These are phyloP conservation scores for Escovopsis sp. DNA, from an alignment of 2,329 filamentous ascomycete species.

Conservation along the genomic window DNA sequence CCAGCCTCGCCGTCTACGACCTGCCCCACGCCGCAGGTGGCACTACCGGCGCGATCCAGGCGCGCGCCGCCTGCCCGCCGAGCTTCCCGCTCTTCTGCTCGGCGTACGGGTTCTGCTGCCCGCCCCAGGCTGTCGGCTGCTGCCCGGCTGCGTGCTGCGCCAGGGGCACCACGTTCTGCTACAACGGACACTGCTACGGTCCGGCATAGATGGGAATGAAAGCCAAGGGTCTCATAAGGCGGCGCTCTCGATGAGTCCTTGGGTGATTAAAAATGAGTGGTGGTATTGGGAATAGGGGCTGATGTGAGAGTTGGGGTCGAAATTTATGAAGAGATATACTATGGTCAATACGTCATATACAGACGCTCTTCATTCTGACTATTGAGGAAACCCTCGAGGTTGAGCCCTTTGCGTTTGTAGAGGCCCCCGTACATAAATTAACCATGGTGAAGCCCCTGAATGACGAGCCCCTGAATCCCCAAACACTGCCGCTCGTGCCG, in stretches of 20 bases:
- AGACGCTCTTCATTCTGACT: no score
- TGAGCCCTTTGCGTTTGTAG: no score
- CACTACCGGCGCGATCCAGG: neutral
- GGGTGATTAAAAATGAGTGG: no score
- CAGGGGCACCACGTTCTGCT: neutral
- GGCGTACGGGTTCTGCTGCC: slow-evolving; percentile 4
- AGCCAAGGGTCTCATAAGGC: neutral
- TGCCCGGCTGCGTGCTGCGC: slow-evolving; percentile 6
- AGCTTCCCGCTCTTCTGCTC: slow-evolving; percentile 2
- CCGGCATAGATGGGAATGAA: neutral
- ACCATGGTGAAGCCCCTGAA: no score
- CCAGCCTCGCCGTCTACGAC: neutral
- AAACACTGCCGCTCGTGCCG: no score
- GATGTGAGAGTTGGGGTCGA: no score
- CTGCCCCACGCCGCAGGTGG: neutral
- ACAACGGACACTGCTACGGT: slow-evolving; percentile 4
- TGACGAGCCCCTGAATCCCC: no score
- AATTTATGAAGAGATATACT: no score
- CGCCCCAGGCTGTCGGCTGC: neutral
- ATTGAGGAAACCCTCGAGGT: no score
- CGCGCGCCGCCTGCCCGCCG: neutral
- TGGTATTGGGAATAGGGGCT: no score
- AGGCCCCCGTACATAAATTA: no score
- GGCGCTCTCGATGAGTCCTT: neutral
- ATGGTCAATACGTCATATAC: no score